These are phyloP conservation scores for Yarrowia galli DNA, from an alignment of 1,139 yeast species.

Conservation along the genomic window DNA sequence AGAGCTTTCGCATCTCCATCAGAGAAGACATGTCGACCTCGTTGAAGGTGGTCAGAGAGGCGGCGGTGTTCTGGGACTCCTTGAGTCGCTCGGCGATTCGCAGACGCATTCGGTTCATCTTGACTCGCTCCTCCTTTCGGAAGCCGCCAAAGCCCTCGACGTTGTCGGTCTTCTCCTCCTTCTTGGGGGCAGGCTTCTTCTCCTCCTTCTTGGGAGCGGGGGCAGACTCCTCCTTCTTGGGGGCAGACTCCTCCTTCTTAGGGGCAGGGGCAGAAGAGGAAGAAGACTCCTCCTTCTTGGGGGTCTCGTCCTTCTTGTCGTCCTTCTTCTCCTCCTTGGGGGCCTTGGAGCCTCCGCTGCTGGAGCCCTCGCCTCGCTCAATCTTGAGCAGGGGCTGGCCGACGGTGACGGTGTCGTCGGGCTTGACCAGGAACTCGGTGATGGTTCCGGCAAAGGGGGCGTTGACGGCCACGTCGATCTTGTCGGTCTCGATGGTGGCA, in stretches of 20 bases:
- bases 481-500: conserved; percentile 98
- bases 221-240: conserved; percentile 43
- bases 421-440: conserved; percentile 78
- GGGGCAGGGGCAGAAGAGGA: conserved; percentile 43
- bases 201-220: conserved; percentile 46
- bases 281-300: conserved; percentile 40
- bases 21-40: conserved; percentile 96
- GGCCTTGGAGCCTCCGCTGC: conserved; percentile 54
- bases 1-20: conserved; percentile 93
- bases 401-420: conserved; percentile 94
- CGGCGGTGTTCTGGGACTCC: conserved; percentile 99
- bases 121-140: conserved; percentile 89
- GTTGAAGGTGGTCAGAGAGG: conserved; percentile 96
- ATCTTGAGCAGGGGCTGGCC: conserved; percentile 92
- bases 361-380: conserved; percentile 89
- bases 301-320: conserved; percentile 48
- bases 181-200: conserved; percentile 45
- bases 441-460: conserved; percentile 93
- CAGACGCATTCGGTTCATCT: conserved; percentile 99
- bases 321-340: conserved; percentile 45
- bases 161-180: conserved; percentile 49
- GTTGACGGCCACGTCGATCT: conserved; percentile 96
- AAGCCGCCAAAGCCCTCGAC: conserved; percentile 59
- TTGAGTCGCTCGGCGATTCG: conserved; percentile 99
- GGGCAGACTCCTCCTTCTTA: conserved; percentile 47